phyloP scores from a whole-genome alignment of 441 rosid species.

The Jatropha multifida region DNA sequence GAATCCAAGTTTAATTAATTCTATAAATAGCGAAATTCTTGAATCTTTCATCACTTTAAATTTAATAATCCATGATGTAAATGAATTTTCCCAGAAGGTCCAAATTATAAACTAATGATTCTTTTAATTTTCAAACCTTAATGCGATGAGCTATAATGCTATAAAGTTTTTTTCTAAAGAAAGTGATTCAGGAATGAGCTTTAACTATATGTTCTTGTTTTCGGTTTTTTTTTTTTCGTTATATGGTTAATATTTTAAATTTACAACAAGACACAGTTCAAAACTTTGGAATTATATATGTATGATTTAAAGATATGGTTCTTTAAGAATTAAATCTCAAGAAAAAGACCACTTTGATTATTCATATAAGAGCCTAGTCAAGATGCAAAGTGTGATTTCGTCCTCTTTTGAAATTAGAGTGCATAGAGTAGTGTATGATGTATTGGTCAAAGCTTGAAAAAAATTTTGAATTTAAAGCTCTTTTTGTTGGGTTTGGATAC shows the following conservation, averaged over 20 bases:
- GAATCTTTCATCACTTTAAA: background rate
- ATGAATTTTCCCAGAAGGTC: no score
- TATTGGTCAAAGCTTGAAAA: background rate
- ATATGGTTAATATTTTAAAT: background rate
- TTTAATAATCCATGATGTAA: no score
- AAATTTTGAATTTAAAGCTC: slow-evolving; percentile 18
- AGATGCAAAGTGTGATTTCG: slow-evolving; percentile 34
- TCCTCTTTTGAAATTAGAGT: slow-evolving; percentile 18
- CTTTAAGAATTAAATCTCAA: slow-evolving; percentile 20
- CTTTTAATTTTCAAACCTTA: no score
- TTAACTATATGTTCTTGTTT: background rate
- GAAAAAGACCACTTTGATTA: slow-evolving; percentile 12
- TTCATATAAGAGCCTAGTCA: background rate
- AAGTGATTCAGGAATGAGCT: background rate
- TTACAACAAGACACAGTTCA: background rate
- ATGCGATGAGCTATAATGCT: no score
- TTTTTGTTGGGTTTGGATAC: slow-evolving; percentile 15
- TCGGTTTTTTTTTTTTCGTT: no score
- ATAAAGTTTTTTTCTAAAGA: background rate
- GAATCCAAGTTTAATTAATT: background rate
- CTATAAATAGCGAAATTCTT: background rate
- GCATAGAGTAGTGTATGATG: background rate
- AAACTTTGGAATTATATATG: slow-evolving; percentile 6
- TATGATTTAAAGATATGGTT: slow-evolving; percentile 13
- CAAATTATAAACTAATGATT: no score